Conservation (phyloP, 163 green algal genomes). For the Volvox carteri region DNA sequence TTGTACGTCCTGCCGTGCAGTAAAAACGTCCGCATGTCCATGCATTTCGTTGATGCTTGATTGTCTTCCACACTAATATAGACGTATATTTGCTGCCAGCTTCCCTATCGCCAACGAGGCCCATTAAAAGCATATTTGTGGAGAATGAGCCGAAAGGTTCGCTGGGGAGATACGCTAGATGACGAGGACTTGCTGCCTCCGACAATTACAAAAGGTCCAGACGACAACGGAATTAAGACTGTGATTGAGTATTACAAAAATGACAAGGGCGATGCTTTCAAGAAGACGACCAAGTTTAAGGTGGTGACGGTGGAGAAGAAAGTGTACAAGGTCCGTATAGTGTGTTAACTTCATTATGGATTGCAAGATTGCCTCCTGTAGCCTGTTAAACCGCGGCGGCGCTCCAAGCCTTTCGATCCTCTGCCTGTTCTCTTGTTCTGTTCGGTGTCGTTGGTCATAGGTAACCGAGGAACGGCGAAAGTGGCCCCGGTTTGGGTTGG, state of each 20-base stretch:
- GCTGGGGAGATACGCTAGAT: slow-evolving; percentile 93
- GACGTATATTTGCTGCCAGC: not conserved
- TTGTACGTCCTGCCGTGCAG: not conserved
- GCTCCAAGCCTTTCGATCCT: not conserved
- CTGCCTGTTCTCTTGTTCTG: too few relatives aligned
- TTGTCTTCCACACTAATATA: not conserved
- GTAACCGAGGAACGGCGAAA: slow-evolving; percentile 75
- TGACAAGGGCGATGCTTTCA: slow-evolving; percentile 93
- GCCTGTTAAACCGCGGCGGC: slow-evolving; percentile 17
- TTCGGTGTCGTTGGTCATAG: too few relatives aligned
- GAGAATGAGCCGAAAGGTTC: slow-evolving; percentile 60
- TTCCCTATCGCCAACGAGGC: not conserved
- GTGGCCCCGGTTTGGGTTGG: slow-evolving; percentile 88
- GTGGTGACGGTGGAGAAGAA: slow-evolving; percentile 93
- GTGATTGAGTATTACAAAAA: slow-evolving; percentile 92
- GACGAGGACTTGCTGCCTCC: slow-evolving; percentile 85
- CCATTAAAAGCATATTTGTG: not conserved
- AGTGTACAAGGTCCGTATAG: slow-evolving; percentile 86
- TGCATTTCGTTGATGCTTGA: not conserved
- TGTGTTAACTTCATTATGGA: not conserved
- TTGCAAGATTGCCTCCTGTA: not conserved
- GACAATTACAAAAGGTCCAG: slow-evolving; percentile 81
- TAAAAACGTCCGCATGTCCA: too few relatives aligned
- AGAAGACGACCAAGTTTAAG: slow-evolving; percentile 91
- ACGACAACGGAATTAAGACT: slow-evolving; percentile 93